Evolutionary conservation across 1,284 basidiomycete genomes (phyloP).

Genomic region (Microbotryum violaceum): DNA sequence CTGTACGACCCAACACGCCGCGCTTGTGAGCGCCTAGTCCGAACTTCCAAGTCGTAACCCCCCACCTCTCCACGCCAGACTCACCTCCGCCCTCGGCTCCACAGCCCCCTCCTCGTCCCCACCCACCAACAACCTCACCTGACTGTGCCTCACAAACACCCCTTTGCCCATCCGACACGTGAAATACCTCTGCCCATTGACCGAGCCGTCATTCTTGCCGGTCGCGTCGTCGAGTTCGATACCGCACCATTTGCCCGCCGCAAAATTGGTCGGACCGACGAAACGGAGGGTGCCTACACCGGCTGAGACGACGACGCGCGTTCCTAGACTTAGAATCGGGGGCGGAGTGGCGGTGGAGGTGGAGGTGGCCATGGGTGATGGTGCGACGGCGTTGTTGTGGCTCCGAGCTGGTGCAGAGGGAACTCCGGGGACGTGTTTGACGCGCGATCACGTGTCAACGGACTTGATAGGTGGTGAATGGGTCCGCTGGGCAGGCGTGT

Average conservation of each 20-base stretch:
- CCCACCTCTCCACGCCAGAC: neutral
- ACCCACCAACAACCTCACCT: slow-evolving; percentile 57
- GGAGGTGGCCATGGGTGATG: neutral
- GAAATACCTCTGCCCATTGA: slow-evolving; percentile 79
- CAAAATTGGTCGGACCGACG: slow-evolving; percentile 71
- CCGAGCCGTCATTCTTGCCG: slow-evolving; percentile 93
- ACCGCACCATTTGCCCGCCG: slow-evolving; percentile 88
- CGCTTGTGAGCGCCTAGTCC: no score
- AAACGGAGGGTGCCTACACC: slow-evolving; percentile 82
- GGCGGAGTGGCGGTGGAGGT: neutral
- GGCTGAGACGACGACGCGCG: slow-evolving; percentile 64
- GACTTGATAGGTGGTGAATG: no score
- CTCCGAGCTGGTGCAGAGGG: no score
- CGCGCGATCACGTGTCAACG: no score
- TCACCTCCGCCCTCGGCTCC: neutral
- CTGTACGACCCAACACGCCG: neutral
- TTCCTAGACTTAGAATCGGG: slow-evolving; percentile 21
- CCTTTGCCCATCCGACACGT: slow-evolving; percentile 64
- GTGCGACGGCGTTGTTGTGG: no score
- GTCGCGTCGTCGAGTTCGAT: slow-evolving; percentile 66
- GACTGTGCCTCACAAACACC: slow-evolving; percentile 82
- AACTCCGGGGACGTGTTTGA: no score
- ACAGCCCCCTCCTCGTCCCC: neutral
- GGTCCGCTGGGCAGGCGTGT: no score
- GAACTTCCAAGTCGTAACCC: neutral